A percentile compares a stretch with the other conserved stretches of the same genome.
These are phyloP conservation scores for Parmelia sp. DNA, from an alignment of 495 filamentous ascomycete genomes.

Conservation along the genomic window DNA sequence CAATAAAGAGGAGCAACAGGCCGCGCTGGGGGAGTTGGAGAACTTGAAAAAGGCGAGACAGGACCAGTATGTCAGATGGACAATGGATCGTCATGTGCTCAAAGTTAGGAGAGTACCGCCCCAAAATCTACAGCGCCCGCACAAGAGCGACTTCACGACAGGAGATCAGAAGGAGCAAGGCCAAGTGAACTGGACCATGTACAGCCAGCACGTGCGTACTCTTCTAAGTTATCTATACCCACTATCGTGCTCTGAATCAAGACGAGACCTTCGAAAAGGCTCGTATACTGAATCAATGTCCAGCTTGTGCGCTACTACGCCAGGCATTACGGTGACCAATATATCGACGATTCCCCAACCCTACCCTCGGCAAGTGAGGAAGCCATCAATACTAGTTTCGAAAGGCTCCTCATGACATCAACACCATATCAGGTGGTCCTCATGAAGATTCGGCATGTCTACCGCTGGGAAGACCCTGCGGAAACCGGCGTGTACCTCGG, in stretches of 20 bases:
- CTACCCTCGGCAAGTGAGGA: conserved; percentile 31
- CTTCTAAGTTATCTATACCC: background rate
- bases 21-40: conserved; percentile 21
- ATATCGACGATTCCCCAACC: conserved; percentile 32
- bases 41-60: conserved; percentile 29
- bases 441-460: conserved; percentile 33
- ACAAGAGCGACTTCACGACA: conserved; percentile 23
- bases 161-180: background rate
- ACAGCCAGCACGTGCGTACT: background rate
- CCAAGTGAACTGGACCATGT: background rate
- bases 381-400: conserved; percentile 29
- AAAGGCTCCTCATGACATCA: conserved; percentile 36
- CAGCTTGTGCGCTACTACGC: conserved; percentile 31
- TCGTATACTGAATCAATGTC: conserved; percentile 2
- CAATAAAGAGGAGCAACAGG: conserved; percentile 19
- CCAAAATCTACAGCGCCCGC: conserved; percentile 18
- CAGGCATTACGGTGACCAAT: conserved; percentile 32
- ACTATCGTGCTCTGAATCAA: background rate
- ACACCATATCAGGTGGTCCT: conserved; percentile 32
- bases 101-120: conserved; percentile 29
- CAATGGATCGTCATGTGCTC: conserved; percentile 34
- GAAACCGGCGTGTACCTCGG: conserved; percentile 29
- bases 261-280: background rate
- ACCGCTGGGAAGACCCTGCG: conserved; percentile 34
- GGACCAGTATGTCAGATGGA: conserved; percentile 34